A percentile compares a stretch with the other conserved stretches of the same genome.
phyloP scores from a whole-genome alignment of 306 rosid species.

The Trifolium subterraneum region DNA sequence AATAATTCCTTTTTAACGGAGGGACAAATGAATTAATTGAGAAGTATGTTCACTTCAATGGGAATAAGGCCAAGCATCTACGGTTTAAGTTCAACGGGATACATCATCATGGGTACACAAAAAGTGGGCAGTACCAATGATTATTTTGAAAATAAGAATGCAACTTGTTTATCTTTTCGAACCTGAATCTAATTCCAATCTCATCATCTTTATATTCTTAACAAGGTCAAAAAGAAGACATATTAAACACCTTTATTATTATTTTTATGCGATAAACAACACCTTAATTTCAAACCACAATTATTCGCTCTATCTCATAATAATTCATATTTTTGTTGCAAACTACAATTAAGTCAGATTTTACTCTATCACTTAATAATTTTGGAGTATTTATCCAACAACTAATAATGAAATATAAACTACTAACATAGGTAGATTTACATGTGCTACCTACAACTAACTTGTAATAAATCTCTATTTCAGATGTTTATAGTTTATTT shows the following conservation, averaged over 20 bases:
- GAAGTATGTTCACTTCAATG: slow-evolving; percentile 36
- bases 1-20: background rate
- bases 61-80: slow-evolving; percentile 47
- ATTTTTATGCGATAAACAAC: no score
- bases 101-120: slow-evolving; percentile 41
- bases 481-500: no score
- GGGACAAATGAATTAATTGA: slow-evolving; percentile 27
- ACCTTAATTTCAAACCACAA: no score
- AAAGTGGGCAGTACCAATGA: slow-evolving; percentile 46
- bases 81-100: slow-evolving; percentile 44
- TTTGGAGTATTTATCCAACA: no score
- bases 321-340: no score
- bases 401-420: no score
- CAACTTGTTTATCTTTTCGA: slow-evolving; percentile 49
- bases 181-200: slow-evolving; percentile 53
- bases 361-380: no score
- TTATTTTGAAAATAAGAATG: slow-evolving; percentile 48
- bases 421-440: no score
- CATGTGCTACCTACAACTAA: no score
- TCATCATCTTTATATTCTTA: slow-evolving; percentile 37
- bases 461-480: no score
- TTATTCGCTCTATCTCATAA: no score
- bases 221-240: slow-evolving; percentile 46
- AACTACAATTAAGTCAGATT: no score
- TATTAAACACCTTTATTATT: slow-evolving; percentile 9